phyloP scores from a whole-genome alignment of 805 yeast genomes.

The Huiozyma naganishii region DNA sequence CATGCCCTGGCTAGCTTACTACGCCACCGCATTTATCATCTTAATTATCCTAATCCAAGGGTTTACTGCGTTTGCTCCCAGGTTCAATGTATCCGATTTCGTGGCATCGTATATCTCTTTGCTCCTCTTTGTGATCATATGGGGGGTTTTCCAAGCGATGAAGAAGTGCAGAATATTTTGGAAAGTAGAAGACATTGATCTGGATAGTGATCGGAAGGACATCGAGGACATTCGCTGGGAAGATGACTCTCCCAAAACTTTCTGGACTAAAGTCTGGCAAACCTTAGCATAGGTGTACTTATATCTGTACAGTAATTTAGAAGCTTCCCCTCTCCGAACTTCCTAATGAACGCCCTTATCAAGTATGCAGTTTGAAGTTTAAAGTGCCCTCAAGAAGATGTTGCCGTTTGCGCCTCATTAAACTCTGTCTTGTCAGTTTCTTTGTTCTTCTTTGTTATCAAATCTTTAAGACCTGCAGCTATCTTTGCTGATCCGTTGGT shows the following conservation, averaged over 20 bases:
- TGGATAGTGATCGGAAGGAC: constrained; percentile 49
- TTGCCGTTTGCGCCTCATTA: no score
- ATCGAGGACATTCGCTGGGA: constrained; percentile 5
- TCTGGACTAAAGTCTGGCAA: constrained; percentile 21
- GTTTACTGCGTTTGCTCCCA: constrained; percentile 43
- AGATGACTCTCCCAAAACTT: constrained; percentile 28
- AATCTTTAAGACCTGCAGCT: constrained; percentile 31
- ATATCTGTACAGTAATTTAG: no score
- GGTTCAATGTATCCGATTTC: constrained; percentile 41
- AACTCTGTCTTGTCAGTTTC: background rate
- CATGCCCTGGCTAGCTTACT: constrained; percentile 57
- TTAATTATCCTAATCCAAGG: constrained; percentile 61
- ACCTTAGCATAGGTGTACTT: no score
- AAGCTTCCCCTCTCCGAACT: no score
- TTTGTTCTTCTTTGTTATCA: constrained; percentile 8
- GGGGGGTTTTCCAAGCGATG: constrained; percentile 42
- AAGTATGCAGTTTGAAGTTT: no score
- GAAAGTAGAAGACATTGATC: constrained; percentile 19
- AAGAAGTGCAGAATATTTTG: constrained; percentile 38
- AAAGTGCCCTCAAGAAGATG: no score
- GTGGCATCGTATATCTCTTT: constrained; percentile 63
- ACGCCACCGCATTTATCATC: constrained; percentile 42
- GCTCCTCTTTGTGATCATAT: constrained; percentile 42
- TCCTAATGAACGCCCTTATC: no score
- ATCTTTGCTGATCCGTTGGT: constrained; percentile 53